Conservation (phyloP, 2,329 filamentous ascomycete species). For the Hysterium pulicare region DNA sequence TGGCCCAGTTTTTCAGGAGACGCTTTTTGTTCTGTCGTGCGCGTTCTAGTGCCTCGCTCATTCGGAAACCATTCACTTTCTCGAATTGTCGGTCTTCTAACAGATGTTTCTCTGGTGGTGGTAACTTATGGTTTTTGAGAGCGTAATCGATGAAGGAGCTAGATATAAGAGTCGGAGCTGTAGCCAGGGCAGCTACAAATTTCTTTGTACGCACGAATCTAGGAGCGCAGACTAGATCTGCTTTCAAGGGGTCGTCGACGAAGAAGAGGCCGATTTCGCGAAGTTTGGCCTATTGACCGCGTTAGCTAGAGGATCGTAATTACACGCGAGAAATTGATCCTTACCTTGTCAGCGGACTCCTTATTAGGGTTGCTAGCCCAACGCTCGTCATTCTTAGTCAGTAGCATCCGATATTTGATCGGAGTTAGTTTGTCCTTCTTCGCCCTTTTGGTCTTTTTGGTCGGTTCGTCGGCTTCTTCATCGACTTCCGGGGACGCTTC, state of each 20-base stretch:
- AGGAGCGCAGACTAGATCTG: slow-evolving; percentile 85
- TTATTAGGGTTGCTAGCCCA: slow-evolving; percentile 73
- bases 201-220: slow-evolving; percentile 86
- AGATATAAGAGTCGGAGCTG: slow-evolving; percentile 72
- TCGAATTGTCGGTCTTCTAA: slow-evolving; percentile 73
- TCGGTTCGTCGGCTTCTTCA: slow-evolving; percentile 49
- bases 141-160: slow-evolving; percentile 76
- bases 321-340: slow-evolving; percentile 26
- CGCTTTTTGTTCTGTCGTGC: slow-evolving; percentile 74
- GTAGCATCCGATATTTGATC: slow-evolving; percentile 69
- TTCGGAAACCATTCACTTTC: slow-evolving; percentile 64
- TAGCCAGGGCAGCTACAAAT: slow-evolving; percentile 83
- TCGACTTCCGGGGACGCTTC: slow-evolving; percentile 38
- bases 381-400: slow-evolving; percentile 72
- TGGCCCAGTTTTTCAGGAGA: slow-evolving; percentile 69
- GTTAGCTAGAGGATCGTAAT: neutral
- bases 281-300: slow-evolving; percentile 63
- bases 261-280: slow-evolving; percentile 80
- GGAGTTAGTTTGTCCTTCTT: slow-evolving; percentile 51
- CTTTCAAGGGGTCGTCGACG: slow-evolving; percentile 69
- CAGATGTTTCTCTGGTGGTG: slow-evolving; percentile 61
- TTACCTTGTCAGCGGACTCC: slow-evolving; percentile 77
- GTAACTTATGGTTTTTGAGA: slow-evolving; percentile 64
- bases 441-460: slow-evolving; percentile 61
- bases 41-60: slow-evolving; percentile 64